These are phyloP conservation scores for Erythrobasidium hasegawianum DNA, from an alignment of 1,284 basidiomycete species.

Conservation along the genomic window DNA sequence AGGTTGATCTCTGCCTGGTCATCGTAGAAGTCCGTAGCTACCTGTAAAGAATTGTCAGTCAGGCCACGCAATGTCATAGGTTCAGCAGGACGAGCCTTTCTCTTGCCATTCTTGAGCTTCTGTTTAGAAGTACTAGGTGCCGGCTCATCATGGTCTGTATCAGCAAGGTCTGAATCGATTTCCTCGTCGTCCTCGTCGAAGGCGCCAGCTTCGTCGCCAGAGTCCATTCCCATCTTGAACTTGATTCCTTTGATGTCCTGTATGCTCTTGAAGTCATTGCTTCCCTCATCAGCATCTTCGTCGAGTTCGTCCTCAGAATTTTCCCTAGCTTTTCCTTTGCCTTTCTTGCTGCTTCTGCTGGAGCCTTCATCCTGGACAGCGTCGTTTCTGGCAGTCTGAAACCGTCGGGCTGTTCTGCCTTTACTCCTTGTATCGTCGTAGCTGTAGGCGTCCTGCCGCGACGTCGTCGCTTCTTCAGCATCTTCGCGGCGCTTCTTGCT, in stretches of 20 bases:
- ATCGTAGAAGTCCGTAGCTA: constrained; percentile 12
- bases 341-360: constrained; percentile 16
- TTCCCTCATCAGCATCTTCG: constrained; percentile 24
- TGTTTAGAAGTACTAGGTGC: constrained; percentile 24
- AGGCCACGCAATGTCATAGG: not conserved
- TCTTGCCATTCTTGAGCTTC: constrained; percentile 15
- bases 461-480: not conserved
- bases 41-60: constrained; percentile 4
- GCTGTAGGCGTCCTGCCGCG: constrained; percentile 7
- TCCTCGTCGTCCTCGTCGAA: constrained; percentile 42
- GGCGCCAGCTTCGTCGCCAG: constrained; percentile 37
- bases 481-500: constrained; percentile 17
- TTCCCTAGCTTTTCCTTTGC: constrained; percentile 28
- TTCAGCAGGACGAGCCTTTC: constrained; percentile 22
- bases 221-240: constrained; percentile 41
- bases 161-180: constrained; percentile 41
- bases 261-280: constrained; percentile 38
- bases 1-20: constrained; percentile 37
- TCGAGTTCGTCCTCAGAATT: constrained; percentile 31
- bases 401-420: constrained; percentile 19
- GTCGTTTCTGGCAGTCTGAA: constrained; percentile 23
- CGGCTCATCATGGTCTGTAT: constrained; percentile 37
- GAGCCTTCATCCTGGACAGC: not conserved
- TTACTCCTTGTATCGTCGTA: constrained; percentile 16
- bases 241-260: constrained; percentile 38